Percentiles rank a stretch among this genome's conserved stretches.
These are phyloP conservation scores for Spathaspora sp. DNA, from an alignment of 805 yeast species.

Conservation along the genomic window DNA sequence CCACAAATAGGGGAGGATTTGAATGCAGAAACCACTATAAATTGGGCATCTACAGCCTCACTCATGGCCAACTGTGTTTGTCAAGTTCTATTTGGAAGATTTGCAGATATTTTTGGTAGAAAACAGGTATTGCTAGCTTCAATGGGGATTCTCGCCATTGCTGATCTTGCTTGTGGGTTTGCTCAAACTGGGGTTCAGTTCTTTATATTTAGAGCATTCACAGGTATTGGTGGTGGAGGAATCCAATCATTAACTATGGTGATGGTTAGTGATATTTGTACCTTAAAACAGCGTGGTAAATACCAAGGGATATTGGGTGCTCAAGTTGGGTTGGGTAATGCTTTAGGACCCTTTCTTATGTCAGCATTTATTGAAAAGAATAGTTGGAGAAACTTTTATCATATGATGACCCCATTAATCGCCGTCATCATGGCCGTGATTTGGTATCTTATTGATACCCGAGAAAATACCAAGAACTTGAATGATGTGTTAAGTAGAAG, in stretches of 20 bases:
- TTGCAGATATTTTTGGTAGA: constrained; percentile 54
- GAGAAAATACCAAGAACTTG: constrained; percentile 27
- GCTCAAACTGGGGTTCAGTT: constrained; percentile 47
- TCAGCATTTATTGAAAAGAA: constrained; percentile 42
- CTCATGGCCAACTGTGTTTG: constrained; percentile 49
- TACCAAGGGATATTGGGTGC: constrained; percentile 56
- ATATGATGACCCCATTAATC: constrained; percentile 42
- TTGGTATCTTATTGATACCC: constrained; percentile 27
- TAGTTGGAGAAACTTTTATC: constrained; percentile 56
- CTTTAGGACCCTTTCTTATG: constrained; percentile 55
- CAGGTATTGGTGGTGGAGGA: constrained; percentile 58
- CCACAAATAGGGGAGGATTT: constrained; percentile 47
- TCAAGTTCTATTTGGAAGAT: constrained; percentile 51
- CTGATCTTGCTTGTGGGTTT: constrained; percentile 50
- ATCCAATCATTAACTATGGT: constrained; percentile 49
- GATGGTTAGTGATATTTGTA: constrained; percentile 50
- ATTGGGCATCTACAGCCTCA: constrained; percentile 59
- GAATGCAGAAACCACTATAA: constrained; percentile 43
- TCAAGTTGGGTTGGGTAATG: constrained; percentile 49
- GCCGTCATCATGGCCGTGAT: constrained; percentile 22
- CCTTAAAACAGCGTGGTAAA: constrained; percentile 51
- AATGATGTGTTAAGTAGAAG: constrained; percentile 19
- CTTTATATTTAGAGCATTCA: constrained; percentile 49
- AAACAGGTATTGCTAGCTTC: constrained; percentile 40
- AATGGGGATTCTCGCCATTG: constrained; percentile 34